Percentiles rank a stretch among this genome's conserved stretches.
Conservation (phyloP, 768 basidiomycete genomes). For the Rhizopogon rudus region DNA sequence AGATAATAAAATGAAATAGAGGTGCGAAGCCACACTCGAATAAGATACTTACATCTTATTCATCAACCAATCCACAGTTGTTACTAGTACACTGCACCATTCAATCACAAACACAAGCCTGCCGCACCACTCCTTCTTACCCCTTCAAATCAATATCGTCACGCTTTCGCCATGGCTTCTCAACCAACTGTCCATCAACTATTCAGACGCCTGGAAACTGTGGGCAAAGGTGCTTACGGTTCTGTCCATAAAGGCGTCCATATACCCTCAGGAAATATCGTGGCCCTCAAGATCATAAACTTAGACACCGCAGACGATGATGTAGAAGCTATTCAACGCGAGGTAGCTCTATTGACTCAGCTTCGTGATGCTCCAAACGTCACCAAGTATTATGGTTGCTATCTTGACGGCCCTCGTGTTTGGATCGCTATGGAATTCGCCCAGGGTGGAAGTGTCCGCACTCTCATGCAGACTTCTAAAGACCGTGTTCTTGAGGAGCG, state of each 20-base stretch:
- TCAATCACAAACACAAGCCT: background rate
- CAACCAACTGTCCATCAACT: slow-evolving; percentile 71
- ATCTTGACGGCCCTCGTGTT: slow-evolving; percentile 90
- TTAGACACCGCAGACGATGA: slow-evolving; percentile 97
- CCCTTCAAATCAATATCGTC: background rate
- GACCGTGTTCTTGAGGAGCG: slow-evolving; percentile 81
- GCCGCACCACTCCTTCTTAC: background rate
- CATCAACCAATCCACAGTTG: background rate
- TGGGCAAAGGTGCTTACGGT: slow-evolving; percentile 94
- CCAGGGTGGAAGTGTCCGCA: slow-evolving; percentile 89
- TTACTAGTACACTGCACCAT: background rate
- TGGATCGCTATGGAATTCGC: slow-evolving; percentile 99
- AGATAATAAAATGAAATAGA: too few species aligned
- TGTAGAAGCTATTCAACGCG: slow-evolving; percentile 93
- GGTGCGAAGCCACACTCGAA: too few species aligned
- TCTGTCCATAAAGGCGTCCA: slow-evolving; percentile 92
- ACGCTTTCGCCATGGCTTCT: slow-evolving; percentile 23
- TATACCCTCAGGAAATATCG: slow-evolving; percentile 77
- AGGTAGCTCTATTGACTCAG: slow-evolving; percentile 88
- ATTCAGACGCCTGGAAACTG: slow-evolving; percentile 83
- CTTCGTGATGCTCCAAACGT: slow-evolving; percentile 87
- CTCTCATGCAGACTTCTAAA: slow-evolving; percentile 84
- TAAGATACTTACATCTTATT: too few species aligned
- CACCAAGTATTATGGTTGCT: slow-evolving; percentile 95
- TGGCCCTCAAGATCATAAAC: slow-evolving; percentile 98